Conservation (phyloP, 306 rosid species). For the Dryas alaskensis region DNA sequence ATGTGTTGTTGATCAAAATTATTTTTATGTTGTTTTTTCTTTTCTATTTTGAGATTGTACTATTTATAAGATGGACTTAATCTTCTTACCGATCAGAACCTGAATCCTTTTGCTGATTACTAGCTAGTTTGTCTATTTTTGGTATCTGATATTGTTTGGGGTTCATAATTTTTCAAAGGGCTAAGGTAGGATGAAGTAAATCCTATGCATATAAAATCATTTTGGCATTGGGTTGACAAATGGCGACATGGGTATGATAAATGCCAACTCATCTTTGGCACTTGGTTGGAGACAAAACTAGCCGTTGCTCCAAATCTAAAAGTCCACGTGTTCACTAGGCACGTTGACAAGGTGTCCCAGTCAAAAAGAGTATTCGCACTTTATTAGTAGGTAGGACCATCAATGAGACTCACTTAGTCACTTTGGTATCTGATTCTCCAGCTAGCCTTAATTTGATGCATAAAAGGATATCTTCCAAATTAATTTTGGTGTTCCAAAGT, state of each 20-base stretch:
- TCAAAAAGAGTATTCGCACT: neutral
- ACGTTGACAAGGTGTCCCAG: neutral
- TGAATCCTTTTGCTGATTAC: neutral
- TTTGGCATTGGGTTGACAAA: neutral
- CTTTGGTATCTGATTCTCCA: neutral
- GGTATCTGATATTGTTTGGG: neutral
- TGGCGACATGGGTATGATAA: neutral
- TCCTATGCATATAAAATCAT: neutral
- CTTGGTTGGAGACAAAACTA: neutral
- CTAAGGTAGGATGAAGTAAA: neutral
- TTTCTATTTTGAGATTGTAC: neutral
- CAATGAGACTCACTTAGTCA: too few species aligned
- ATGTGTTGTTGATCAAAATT: neutral
- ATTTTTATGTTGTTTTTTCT: neutral
- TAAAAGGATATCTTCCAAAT: neutral
- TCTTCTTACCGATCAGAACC: neutral
- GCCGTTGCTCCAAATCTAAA: neutral
- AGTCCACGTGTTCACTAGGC: neutral
- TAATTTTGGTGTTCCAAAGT: neutral
- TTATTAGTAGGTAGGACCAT: neutral
- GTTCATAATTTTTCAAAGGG: neutral
- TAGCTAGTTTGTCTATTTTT: neutral
- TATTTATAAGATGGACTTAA: neutral
- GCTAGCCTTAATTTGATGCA: too few species aligned
- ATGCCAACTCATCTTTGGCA: constrained; percentile 8